phyloP scores from a whole-genome alignment of 2,329 filamentous ascomycete genomes.

The Elsinoe arachidis region DNA sequence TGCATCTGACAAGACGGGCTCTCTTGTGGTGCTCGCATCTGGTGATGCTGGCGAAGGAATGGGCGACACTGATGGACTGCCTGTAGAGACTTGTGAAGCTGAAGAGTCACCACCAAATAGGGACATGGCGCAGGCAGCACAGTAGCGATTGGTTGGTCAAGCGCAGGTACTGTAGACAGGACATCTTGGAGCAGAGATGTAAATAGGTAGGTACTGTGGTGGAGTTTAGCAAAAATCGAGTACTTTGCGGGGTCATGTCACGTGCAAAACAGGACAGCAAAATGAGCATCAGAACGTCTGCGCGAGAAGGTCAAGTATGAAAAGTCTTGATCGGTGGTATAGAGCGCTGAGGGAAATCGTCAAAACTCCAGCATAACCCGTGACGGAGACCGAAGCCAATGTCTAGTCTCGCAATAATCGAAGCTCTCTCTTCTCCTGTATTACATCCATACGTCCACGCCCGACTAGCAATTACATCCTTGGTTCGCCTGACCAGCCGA shows the following conservation, averaged over 20 bases:
- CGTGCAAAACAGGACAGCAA: background rate
- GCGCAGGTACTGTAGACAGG: background rate
- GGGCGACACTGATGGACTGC: slow-evolving; percentile 9
- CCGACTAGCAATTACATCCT: slow-evolving; percentile 54
- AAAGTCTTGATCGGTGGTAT: slow-evolving; percentile 12
- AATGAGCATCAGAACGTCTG: background rate
- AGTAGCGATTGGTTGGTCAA: background rate
- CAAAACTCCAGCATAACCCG: slow-evolving; percentile 7
- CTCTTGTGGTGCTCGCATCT: background rate
- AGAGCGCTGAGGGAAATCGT: slow-evolving; percentile 11
- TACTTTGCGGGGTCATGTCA: background rate
- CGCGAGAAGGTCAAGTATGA: background rate
- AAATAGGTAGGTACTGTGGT: background rate
- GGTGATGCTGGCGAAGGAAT: background rate
- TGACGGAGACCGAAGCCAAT: background rate
- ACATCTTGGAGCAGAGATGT: background rate
- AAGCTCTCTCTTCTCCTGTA: background rate
- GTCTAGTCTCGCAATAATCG: background rate
- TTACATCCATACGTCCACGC: background rate
- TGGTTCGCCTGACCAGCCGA: slow-evolving; percentile 50
- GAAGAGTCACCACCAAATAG: slow-evolving; percentile 6
- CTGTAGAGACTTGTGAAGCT: background rate
- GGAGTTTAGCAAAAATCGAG: background rate
- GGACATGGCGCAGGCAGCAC: background rate
- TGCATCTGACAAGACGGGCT: background rate